Evolutionary conservation across 352 stramenopile genomes (phyloP).

Genomic region (Globisporangium nagaii): DNA sequence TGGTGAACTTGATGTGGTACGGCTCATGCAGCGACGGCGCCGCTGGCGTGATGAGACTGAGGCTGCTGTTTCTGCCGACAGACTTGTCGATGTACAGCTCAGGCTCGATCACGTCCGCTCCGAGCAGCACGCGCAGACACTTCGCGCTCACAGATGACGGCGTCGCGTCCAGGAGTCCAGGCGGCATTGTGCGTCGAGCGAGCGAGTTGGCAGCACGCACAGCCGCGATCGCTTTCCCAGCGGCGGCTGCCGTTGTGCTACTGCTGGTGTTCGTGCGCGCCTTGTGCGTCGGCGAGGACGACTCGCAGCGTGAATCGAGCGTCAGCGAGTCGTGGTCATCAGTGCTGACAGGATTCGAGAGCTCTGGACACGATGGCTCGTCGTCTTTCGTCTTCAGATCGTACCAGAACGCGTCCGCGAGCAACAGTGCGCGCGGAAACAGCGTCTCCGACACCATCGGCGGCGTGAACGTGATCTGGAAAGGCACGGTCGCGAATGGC

Average conservation of each 20-base stretch:
- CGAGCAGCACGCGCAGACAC: constrained; percentile 56
- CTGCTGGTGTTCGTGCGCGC: background rate
- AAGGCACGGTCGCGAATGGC: constrained; percentile 29
- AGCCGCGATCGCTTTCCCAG: constrained; percentile 65
- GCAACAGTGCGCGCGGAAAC: constrained; percentile 29
- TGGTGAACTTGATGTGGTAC: constrained; percentile 71
- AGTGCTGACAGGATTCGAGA: background rate
- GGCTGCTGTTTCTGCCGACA: background rate
- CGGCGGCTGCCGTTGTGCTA: constrained; percentile 15
- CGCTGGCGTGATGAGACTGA: background rate
- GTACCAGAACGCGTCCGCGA: constrained; percentile 64
- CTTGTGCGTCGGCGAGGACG: constrained; percentile 1
- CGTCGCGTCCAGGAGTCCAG: background rate
- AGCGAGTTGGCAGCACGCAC: constrained; percentile 65
- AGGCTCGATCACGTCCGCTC: constrained; percentile 56
- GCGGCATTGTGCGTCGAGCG: constrained; percentile 12
- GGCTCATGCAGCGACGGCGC: background rate
- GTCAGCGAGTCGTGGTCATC: background rate
- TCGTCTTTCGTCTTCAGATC: constrained; percentile 11
- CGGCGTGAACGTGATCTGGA: constrained; percentile 52
- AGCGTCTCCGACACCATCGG: background rate
- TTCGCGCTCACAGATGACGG: constrained; percentile 27
- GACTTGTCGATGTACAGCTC: constrained; percentile 56
- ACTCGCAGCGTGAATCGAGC: constrained; percentile 6
- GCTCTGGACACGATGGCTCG: background rate